Base-by-base conservation (phyloP, 345 rosid genomes). In the Aquilaria sinensis region DNA sequence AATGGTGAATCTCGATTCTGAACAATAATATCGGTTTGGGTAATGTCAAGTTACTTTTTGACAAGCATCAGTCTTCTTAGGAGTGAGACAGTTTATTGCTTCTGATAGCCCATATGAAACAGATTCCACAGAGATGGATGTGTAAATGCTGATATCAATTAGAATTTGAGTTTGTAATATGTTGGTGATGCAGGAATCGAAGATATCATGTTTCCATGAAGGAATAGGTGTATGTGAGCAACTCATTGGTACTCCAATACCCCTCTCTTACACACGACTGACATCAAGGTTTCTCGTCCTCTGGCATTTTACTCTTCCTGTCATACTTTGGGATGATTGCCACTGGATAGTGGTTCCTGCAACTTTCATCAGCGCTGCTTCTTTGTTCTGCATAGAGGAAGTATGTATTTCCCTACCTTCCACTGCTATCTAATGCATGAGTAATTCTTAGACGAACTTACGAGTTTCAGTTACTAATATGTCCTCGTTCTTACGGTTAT, bases 271-370 rank as follows among this genome's bases (percentile, higher is more conserved):
- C 74, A 93, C 98, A 67, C 85, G 98, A 9, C 67, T 93, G 74
- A 93, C 98, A 5, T 93, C 97, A 12, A 86, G 98, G 76, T 86
- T 93, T 78, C 87, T 93, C 56, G 96, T 93, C 62, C 90, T 93
- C 4, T 93, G 98, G 96, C 97, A 90, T 75, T 83, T 93, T 11
- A 86, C 97, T 62, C 92, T 90, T 12, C 98, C 98, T 45, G 53
- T 93, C 63, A 93, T 88, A 62, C 90, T 93, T n/a, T 90, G 96
- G 98, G 96, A 93, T 65, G 98, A 93, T 67, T 93, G 98, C 74
- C 97, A 83, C 64, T 93, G 98, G 98, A 88, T 88, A 13, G 96
- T 90, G 15, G 93, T 93, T 61, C 97, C 97, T 56, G 96, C 98
- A 58, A 93, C 98, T 65, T 90, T 93, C 72, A 67, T 93, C 72